Evolutionary conservation across 345 rosid genomes (phyloP).

Genomic region (Physaria fendleri): DNA sequence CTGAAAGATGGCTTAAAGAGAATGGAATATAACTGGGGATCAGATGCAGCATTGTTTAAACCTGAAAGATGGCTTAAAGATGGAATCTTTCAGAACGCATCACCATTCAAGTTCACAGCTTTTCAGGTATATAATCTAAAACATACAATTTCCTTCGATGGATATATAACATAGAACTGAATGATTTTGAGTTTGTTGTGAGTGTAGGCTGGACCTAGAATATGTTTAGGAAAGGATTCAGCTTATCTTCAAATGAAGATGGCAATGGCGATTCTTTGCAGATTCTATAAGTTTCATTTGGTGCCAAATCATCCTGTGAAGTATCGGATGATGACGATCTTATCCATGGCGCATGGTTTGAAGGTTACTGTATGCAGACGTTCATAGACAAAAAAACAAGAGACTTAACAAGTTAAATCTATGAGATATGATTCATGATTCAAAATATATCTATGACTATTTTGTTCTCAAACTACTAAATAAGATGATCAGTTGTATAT

Average conservation of each 20-base stretch:
- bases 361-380: conserved; percentile 50
- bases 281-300: conserved; percentile 67
- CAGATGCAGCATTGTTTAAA: conserved; percentile 70
- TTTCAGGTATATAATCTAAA: conserved; percentile 53
- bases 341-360: conserved; percentile 82
- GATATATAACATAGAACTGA: neutral
- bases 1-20: conserved; percentile 95
- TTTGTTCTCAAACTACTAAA: neutral
- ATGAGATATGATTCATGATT: conserved; percentile 7
- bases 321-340: conserved; percentile 91
- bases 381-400: conserved; percentile 5
- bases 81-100: conserved; percentile 71
- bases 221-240: conserved; percentile 94
- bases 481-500: neutral
- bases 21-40: conserved; percentile 94
- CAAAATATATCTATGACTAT: neutral
- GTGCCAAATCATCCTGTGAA: conserved; percentile 71
- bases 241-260: conserved; percentile 97
- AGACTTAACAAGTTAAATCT: neutral
- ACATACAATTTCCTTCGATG: neutral
- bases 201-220: conserved; percentile 83
- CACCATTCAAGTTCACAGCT: conserved; percentile 94
- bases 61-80: conserved; percentile 97
- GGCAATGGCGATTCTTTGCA: conserved; percentile 72
- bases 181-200: neutral